phyloP scores from a whole-genome alignment of 2,329 filamentous ascomycete genomes.

The Chaetomiaceae sp. region DNA sequence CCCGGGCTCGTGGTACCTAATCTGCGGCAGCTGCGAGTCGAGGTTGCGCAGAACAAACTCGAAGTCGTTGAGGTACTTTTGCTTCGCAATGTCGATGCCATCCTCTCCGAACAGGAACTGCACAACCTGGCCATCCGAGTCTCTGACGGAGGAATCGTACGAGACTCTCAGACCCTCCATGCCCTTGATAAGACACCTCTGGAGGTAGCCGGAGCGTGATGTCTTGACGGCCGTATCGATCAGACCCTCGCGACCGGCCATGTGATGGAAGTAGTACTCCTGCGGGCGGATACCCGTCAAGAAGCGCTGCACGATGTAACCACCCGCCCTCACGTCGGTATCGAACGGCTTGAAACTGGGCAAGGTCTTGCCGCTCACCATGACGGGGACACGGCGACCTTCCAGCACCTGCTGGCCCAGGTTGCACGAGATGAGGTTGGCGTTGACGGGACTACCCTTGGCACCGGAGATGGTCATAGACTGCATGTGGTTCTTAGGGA shows the following conservation, averaged over 20 bases:
- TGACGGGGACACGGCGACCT: constrained; percentile 87
- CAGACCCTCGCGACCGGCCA: constrained; percentile 96
- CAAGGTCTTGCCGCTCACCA: constrained; percentile 95
- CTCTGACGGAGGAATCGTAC: constrained; percentile 90
- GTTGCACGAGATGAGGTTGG: constrained; percentile 96
- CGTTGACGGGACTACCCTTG: constrained; percentile 89
- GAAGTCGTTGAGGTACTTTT: constrained; percentile 86
- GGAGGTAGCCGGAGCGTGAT: constrained; percentile 90
- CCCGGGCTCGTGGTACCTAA: constrained; percentile 57
- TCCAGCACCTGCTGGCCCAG: constrained; percentile 95
- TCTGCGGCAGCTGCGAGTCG: constrained; percentile 69
- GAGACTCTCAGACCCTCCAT: constrained; percentile 92
- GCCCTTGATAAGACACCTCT: constrained; percentile 95
- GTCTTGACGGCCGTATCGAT: constrained; percentile 99
- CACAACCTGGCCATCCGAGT: constrained; percentile 86
- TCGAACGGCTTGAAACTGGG: constrained; percentile 94
- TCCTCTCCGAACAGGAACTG: constrained; percentile 98
- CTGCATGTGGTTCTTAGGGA: constrained; percentile 98
- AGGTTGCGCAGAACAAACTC: constrained; percentile 86
- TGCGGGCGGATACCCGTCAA: constrained; percentile 95
- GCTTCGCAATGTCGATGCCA: constrained; percentile 88
- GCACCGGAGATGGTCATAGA: constrained; percentile 96
- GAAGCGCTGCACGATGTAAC: constrained; percentile 93
- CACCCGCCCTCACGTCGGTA: constrained; percentile 80
- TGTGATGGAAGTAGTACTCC: constrained; percentile 99